phyloP scores from a whole-genome alignment of 2,329 filamentous ascomycete genomes.

The Fusarium continuum region DNA sequence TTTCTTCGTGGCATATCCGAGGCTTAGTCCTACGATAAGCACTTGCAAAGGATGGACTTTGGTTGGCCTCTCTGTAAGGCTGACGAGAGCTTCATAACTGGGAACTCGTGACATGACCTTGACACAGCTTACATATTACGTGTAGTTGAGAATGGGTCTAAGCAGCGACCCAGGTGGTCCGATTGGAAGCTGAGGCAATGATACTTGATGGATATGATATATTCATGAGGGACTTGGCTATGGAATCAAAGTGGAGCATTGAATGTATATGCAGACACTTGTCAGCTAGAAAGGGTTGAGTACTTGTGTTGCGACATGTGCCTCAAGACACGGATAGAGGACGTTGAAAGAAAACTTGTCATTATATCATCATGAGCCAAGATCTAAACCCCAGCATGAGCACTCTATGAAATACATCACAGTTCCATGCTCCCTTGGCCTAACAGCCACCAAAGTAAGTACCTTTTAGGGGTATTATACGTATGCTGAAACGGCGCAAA shows the following conservation, averaged over 20 bases:
- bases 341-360: conserved; percentile 13
- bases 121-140: conserved; percentile 6
- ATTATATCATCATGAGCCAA: conserved; percentile 36
- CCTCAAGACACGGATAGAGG: neutral
- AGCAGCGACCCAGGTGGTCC: neutral
- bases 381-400: conserved; percentile 25
- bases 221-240: neutral
- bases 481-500: conserved; percentile 22
- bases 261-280: neutral
- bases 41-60: conserved; percentile 34
- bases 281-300: neutral
- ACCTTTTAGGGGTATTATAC: conserved; percentile 34
- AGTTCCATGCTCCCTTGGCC: conserved; percentile 19
- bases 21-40: conserved; percentile 39
- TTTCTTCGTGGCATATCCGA: conserved; percentile 1
- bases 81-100: conserved; percentile 39
- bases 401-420: conserved; percentile 20
- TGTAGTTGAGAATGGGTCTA: neutral
- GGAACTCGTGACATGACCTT: conserved; percentile 15
- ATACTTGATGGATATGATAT: neutral
- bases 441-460: conserved; percentile 20
- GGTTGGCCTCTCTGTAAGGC: conserved; percentile 33
- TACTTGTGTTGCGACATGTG: neutral
- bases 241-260: conserved; percentile 8
- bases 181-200: neutral